Percentiles rank a stretch among this genome's conserved stretches.
These are phyloP conservation scores for Sisymbrium irio DNA, from an alignment of 345 rosid genomes.

Conservation along the genomic window DNA sequence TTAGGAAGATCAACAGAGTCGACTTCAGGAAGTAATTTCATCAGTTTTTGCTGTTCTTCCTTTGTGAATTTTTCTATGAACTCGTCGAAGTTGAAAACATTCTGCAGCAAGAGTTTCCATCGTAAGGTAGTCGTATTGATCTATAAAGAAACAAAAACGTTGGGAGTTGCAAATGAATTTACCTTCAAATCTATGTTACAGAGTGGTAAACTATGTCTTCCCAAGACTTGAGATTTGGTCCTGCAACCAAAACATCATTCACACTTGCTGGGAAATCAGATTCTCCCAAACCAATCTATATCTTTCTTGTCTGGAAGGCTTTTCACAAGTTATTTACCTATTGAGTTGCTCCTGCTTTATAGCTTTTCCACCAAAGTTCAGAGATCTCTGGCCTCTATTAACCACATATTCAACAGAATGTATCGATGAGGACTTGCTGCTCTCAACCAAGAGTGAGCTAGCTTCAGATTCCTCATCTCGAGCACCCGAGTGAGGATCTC, in stretches of 20 bases:
- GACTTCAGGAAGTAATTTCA: slow-evolving; percentile 62
- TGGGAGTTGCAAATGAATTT: slow-evolving; percentile 31
- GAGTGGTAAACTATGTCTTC: slow-evolving; percentile 58
- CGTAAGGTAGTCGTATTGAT: not conserved
- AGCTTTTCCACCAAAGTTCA: slow-evolving; percentile 21
- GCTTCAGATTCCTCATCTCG: slow-evolving; percentile 98
- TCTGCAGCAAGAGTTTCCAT: slow-evolving; percentile 40
- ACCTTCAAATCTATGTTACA: slow-evolving; percentile 79
- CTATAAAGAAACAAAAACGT: not conserved
- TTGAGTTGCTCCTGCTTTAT: slow-evolving; percentile 49
- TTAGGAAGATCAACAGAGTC: slow-evolving; percentile 59
- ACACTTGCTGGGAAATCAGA: not conserved
- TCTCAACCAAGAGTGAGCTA: slow-evolving; percentile 87
- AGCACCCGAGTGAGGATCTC: slow-evolving; percentile 71
- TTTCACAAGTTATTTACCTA: slow-evolving; percentile 46
- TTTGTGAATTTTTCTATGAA: slow-evolving; percentile 55
- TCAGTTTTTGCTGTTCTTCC: slow-evolving; percentile 75
- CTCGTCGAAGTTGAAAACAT: slow-evolving; percentile 73
- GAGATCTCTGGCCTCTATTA: not conserved
- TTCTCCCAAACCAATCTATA: not conserved
- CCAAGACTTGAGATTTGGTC: slow-evolving; percentile 59
- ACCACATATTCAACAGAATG: slow-evolving; percentile 16
- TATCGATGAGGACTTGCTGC: slow-evolving; percentile 37
- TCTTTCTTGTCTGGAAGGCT: not conserved
- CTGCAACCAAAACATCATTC: slow-evolving; percentile 44